Evolutionary conservation across 805 yeast species (phyloP).

Genomic region (Monosporozyma solicola): DNA sequence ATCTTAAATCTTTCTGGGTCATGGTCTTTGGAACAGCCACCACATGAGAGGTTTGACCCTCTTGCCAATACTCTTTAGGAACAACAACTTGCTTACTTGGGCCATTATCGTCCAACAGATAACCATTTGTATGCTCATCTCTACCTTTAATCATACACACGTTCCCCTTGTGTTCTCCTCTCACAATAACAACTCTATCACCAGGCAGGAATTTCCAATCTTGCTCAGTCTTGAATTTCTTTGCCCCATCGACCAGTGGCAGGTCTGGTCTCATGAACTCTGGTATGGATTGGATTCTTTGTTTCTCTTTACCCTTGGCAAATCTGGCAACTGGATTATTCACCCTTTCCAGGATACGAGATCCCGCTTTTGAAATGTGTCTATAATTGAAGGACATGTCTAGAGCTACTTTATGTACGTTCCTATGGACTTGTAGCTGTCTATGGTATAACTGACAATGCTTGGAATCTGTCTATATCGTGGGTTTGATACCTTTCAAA

Average conservation of each 20-base stretch:
- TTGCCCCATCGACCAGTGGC: constrained; percentile 26
- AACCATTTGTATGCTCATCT: constrained; percentile 51
- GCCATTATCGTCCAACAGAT: constrained; percentile 58
- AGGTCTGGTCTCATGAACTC: constrained; percentile 30
- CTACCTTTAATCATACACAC: constrained; percentile 58
- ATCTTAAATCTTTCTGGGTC: constrained; percentile 50
- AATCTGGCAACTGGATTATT: constrained; percentile 26
- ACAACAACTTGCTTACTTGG: constrained; percentile 53
- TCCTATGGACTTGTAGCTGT: not conserved
- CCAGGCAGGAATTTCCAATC: constrained; percentile 63
- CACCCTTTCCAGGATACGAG: constrained; percentile 28
- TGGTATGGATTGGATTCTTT: constrained; percentile 28
- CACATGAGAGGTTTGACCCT: constrained; percentile 63
- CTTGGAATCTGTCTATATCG: not conserved
- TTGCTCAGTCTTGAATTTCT: constrained; percentile 34
- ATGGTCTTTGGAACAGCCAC: constrained; percentile 60
- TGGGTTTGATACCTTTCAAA: not conserved
- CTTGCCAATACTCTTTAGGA: constrained; percentile 66
- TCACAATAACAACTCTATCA: constrained; percentile 63
- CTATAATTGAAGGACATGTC: constrained; percentile 10
- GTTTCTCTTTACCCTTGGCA: constrained; percentile 24
- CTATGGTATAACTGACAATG: not conserved
- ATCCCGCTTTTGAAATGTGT: constrained; percentile 32
- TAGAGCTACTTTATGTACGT: not conserved
- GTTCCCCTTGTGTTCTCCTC: constrained; percentile 67